Evolutionary conservation across 1,284 basidiomycete genomes (phyloP), one percentile per base, ranked within the genome.

Genomic region (Sphaerobolus stellatus): DNA sequence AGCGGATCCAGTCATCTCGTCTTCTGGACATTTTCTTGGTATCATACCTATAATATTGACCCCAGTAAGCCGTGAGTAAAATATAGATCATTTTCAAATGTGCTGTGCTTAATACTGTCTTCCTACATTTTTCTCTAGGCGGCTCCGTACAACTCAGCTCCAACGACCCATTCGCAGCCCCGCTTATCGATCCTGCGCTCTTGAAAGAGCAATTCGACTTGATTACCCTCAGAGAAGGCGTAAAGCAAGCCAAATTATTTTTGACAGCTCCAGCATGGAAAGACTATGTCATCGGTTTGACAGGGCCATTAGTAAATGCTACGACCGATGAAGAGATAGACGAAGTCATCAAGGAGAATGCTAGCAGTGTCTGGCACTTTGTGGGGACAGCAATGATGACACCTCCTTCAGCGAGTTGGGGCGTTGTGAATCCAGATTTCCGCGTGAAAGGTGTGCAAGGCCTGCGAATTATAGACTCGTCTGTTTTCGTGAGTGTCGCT

Each of bases 161-260:
- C n/a, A n/a, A n/a, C n/a, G n/a, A 74, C 56, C 72, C 76, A 0
- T 74, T 77, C 56, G 73, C 74, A 55, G 48, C 59, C 7, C 74
- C 75, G 13, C 54, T 70, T n/a, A 76, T 80, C 56, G 74, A 78
- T 60, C 77, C 78, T 1, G 66, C 71, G 44, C 78, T 79, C 62
- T 70, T 78, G 52, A 58, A 58, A n/a, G 62, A 70, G 4, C 59
- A 68, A 7, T 71, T 73, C 48, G 76, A 78, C 57, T 58, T 71
- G n/a, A 62, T 65, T 48, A 63, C 66, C 1, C 62, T 73, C 56
- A 62, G 64, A 1, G 22, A 54, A 20, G 62, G 56, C 5, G 46
- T 62, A 20, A 57, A 59, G 45, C 27, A 50, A 3, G 58, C 49
- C 5, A 29, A 30, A 8, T 33, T 40, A 14, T 62, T 64, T 46